Evolutionary conservation across 306 rosid species (phyloP), one percentile per base, ranked within the genome.

Genomic region (Chamaecrista fasciculata): DNA sequence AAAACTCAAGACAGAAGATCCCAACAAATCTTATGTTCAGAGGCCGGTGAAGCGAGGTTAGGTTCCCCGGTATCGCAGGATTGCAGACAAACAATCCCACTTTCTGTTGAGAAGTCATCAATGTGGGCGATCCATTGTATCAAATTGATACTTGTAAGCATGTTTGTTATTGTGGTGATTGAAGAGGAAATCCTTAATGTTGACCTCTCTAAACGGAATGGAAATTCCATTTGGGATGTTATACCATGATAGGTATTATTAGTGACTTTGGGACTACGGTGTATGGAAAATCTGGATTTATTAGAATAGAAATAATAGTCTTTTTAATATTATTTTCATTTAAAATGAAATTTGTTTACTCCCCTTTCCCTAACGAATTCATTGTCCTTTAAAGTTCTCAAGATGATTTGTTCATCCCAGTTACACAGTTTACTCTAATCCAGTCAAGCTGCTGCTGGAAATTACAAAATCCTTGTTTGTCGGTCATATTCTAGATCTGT

Each of bases 1-100:
- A 0, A 95, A 95, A 84, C 97, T 95, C 10, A 95, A 95, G 87
- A 95, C 97, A 0, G 99, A 95, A 86, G 99, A 95, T 71, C 96
- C 97, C 25, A 95, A 91, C 80, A 95, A 95, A 80, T 91, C 99
- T 16, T 91, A 95, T 14, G 97, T 91, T 64, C 99, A 91, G 71
- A 86, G 99, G 88, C 99, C 99, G 0, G 95, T 95, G 40, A 95
- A 95, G 78, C 88, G 88, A 69, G 97, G 97, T 67, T 95, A 86
- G 83, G 21, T 49, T 62, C 67, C 26, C 6, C 67, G 33, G 31
- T 70, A 56, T 64, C 29, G 46, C 20, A 46, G 65, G 78, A 29
- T 44, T 12, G 24, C 37, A 1, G 37, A 2, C 34, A 62, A 71
- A 66, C 36, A 29, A 44, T 43, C 43, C 20, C 51, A 70, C 76